phyloP scores from a whole-genome alignment of 805 yeast species.

The Isabelozyma heimii region DNA sequence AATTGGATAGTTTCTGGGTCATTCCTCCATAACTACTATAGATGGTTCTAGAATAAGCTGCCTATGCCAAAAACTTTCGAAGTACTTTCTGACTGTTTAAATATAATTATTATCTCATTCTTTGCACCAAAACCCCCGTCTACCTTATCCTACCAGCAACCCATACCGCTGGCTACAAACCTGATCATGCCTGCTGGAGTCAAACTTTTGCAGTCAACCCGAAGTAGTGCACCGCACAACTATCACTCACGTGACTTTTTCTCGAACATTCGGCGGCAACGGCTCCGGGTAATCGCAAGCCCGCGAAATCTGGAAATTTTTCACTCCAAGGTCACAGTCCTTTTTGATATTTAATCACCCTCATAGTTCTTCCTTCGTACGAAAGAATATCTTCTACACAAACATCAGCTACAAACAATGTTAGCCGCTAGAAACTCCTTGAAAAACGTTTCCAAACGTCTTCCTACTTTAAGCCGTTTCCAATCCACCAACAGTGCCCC shows the following conservation, averaged over 20 bases:
- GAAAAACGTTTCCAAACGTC: constrained; percentile 36
- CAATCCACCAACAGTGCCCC: constrained; percentile 32
- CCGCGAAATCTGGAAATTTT: constrained; percentile 3
- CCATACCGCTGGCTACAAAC: too few relatives aligned
- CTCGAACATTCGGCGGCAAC: constrained; percentile 7
- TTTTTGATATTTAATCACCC: not conserved
- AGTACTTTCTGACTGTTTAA: constrained; percentile 1
- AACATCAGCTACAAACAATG: constrained; percentile 17
- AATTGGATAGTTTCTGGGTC: too few relatives aligned
- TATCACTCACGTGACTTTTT: constrained; percentile 1
- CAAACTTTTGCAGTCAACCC: too few relatives aligned
- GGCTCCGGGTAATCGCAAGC: constrained; percentile 7
- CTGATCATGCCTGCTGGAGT: too few relatives aligned
- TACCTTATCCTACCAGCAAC: too few relatives aligned
- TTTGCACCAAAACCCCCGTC: too few relatives aligned
- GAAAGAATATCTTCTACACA: too few relatives aligned
- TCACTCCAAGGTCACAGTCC: not conserved
- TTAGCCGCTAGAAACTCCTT: constrained; percentile 42
- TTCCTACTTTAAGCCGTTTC: constrained; percentile 24
- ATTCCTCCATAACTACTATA: too few relatives aligned
- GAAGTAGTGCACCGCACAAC: too few relatives aligned
- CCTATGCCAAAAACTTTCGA: not conserved
- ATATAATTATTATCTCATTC: not conserved
- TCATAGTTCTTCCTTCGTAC: too few relatives aligned
- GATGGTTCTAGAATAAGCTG: too few relatives aligned